Percentiles rank a stretch among this genome's conserved stretches.
Conservation (phyloP, 2,329 filamentous ascomycete genomes). For the Cytospora chrysosperma region DNA sequence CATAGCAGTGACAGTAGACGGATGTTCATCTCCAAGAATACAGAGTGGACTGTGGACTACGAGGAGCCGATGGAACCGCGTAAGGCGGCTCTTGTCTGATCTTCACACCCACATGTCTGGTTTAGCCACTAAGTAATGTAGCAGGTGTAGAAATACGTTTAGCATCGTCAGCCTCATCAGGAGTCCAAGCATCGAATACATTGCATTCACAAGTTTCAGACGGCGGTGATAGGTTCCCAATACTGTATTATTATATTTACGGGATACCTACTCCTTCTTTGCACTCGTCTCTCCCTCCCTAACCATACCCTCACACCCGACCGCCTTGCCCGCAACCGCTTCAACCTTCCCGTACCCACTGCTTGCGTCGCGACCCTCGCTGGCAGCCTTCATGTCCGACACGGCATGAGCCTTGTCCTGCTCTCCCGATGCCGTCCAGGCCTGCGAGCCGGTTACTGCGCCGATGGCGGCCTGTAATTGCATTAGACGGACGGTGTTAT, state of each 20-base stretch:
- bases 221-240: too few relatives aligned
- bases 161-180: too few relatives aligned
- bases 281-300: slow-evolving; percentile 57
- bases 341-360: slow-evolving; percentile 62
- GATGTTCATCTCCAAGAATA: slow-evolving; percentile 21
- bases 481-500: too few relatives aligned
- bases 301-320: slow-evolving; percentile 70
- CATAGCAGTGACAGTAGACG: neutral
- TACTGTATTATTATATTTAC: too few relatives aligned
- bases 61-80: slow-evolving; percentile 16
- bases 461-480: slow-evolving; percentile 61
- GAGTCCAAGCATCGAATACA: too few relatives aligned
- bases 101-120: neutral
- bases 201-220: too few relatives aligned
- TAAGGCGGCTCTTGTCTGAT: neutral
- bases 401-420: slow-evolving; percentile 63
- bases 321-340: slow-evolving; percentile 60
- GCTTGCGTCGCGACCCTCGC: slow-evolving; percentile 53
- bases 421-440: slow-evolving; percentile 64
- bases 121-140: too few relatives aligned
- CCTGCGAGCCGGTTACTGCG: slow-evolving; percentile 57
- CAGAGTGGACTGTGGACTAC: slow-evolving; percentile 16
- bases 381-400: slow-evolving; percentile 60
- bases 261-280: slow-evolving; percentile 34
- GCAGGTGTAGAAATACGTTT: neutral